Percentiles rank a stretch among this genome's conserved stretches.
Conservation (phyloP, 257 asterid species). For the Cinchona pubescens region DNA sequence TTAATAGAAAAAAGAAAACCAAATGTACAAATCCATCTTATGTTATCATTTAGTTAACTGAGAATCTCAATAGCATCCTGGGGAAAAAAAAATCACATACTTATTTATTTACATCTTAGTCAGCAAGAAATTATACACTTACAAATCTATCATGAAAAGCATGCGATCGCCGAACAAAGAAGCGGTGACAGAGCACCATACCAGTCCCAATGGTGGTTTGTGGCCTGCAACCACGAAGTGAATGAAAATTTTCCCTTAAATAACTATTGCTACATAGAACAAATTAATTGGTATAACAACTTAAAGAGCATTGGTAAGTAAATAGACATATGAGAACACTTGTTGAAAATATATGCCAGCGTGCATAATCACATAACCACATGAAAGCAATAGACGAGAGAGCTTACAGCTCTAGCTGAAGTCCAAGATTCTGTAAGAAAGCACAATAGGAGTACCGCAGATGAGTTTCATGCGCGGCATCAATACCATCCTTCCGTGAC, state of each 20-base stretch:
- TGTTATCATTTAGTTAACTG: background rate
- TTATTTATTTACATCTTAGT: background rate
- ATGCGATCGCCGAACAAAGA: slow-evolving; percentile 85
- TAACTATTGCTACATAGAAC: background rate
- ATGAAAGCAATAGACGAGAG: slow-evolving; percentile 15
- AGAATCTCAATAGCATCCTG: background rate
- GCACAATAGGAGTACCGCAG: slow-evolving; percentile 88
- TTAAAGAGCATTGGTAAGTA: background rate
- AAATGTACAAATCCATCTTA: background rate
- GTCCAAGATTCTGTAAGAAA: slow-evolving; percentile 86
- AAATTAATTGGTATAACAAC: background rate
- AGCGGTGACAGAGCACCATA: slow-evolving; percentile 93
- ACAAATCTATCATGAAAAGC: slow-evolving; percentile 97
- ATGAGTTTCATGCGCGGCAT: slow-evolving; percentile 69
- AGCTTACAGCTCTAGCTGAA: slow-evolving; percentile 80
- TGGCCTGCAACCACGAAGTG: slow-evolving; percentile 57
- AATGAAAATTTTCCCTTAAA: background rate
- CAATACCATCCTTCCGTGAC: slow-evolving; percentile 92
- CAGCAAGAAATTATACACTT: slow-evolving; percentile 26
- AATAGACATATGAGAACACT: background rate
- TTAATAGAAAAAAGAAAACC: background rate
- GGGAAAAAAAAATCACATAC: background rate
- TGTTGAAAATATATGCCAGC: background rate
- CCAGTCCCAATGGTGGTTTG: slow-evolving; percentile 94
- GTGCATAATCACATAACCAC: background rate